Evolutionary conservation across 495 filamentous ascomycete genomes (phyloP).

Genomic region (Annulohypoxylon nitens): DNA sequence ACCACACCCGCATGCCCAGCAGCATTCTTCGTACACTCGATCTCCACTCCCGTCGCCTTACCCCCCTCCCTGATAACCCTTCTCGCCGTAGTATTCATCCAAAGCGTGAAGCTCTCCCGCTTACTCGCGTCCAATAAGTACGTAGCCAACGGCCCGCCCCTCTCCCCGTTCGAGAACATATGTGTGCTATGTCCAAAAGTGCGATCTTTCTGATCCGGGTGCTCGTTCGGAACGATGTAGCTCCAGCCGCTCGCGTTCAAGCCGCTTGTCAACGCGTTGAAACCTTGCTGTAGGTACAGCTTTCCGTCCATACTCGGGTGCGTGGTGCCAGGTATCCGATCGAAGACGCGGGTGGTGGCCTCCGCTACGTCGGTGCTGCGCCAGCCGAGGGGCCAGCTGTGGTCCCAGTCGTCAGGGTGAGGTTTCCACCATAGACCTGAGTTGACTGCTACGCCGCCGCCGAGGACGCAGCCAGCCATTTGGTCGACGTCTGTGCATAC

Average conservation of each 20-base stretch:
- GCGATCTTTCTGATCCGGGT: conserved; percentile 69
- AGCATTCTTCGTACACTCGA: conserved; percentile 62
- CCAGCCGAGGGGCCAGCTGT: conserved; percentile 75
- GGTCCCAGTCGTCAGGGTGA: conserved; percentile 68
- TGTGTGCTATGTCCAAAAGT: conserved; percentile 70
- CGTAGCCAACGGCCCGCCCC: conserved; percentile 73
- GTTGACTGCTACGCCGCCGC: conserved; percentile 75
- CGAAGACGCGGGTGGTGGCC: conserved; percentile 70
- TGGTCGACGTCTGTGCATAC: conserved; percentile 71
- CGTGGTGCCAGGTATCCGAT: conserved; percentile 72
- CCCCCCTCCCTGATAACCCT: conserved; percentile 69
- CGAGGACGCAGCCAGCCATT: conserved; percentile 76
- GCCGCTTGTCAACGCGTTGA: conserved; percentile 63
- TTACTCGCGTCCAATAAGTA: conserved; percentile 70
- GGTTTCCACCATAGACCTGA: conserved; percentile 62
- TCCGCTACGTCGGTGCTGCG: conserved; percentile 68
- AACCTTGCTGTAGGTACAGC: conserved; percentile 71
- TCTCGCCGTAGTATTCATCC: conserved; percentile 68
- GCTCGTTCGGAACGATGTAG: conserved; percentile 66
- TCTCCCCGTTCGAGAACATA: conserved; percentile 70
- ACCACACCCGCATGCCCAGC: conserved; percentile 65
- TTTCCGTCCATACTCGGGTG: conserved; percentile 71
- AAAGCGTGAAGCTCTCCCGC: conserved; percentile 70
- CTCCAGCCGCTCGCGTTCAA: conserved; percentile 69
- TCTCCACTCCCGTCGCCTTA: conserved; percentile 70